These are phyloP conservation scores for Wickerhamomyces sp. DNA, from an alignment of 1,139 yeast genomes.

Conservation along the genomic window DNA sequence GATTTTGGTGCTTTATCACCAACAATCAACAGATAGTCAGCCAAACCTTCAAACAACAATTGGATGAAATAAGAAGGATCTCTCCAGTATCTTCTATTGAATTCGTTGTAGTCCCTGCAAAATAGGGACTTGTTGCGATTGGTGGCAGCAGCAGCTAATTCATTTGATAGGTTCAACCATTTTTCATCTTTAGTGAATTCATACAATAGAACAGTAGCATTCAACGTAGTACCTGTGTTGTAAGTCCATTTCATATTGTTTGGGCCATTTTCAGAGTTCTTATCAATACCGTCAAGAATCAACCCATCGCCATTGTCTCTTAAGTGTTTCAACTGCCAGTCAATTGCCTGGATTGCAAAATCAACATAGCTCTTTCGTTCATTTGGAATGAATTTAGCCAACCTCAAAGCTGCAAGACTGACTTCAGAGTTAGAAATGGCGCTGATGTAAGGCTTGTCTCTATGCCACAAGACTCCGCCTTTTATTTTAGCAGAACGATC, in stretches of 20 bases:
- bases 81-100: slow-evolving; percentile 57
- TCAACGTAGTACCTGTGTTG: slow-evolving; percentile 62
- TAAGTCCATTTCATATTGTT: slow-evolving; percentile 64
- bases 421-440: slow-evolving; percentile 69
- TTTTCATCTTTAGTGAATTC: slow-evolving; percentile 47
- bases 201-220: slow-evolving; percentile 51
- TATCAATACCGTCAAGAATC: slow-evolving; percentile 60
- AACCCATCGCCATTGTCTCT: slow-evolving; percentile 54
- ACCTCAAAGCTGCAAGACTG: slow-evolving; percentile 62
- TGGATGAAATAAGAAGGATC: slow-evolving; percentile 64
- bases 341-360: slow-evolving; percentile 51
- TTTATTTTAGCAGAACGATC: slow-evolving; percentile 20
- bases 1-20: slow-evolving; percentile 42
- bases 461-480: slow-evolving; percentile 71
- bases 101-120: slow-evolving; percentile 56
- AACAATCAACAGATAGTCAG: slow-evolving; percentile 54
- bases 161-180: slow-evolving; percentile 55
- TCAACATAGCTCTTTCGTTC: slow-evolving; percentile 42
- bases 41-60: slow-evolving; percentile 62
- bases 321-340: slow-evolving; percentile 49
- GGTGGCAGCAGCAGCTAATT: slow-evolving; percentile 57
- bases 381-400: slow-evolving; percentile 49
- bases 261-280: slow-evolving; percentile 38
- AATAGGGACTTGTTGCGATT: slow-evolving; percentile 53
- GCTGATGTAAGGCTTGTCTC: slow-evolving; percentile 53